These are phyloP conservation scores for Pythium apleroticum DNA, from an alignment of 352 stramenopile genomes.

Conservation along the genomic window DNA sequence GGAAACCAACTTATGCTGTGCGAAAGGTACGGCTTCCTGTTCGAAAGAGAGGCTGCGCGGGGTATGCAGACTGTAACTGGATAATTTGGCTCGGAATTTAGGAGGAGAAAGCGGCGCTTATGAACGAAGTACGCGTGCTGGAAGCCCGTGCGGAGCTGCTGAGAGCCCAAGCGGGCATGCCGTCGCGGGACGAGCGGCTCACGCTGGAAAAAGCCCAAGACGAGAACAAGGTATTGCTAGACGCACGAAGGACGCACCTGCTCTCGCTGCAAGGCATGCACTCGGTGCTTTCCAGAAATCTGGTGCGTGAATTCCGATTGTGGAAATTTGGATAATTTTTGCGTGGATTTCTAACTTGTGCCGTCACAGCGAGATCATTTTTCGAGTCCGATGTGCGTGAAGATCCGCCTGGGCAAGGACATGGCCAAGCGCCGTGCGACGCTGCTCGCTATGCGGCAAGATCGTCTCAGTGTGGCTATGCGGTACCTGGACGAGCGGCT, in stretches of 20 bases:
- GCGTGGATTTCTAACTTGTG: no score
- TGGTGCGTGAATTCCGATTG: constrained; percentile 13
- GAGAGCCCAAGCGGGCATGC: constrained; percentile 9
- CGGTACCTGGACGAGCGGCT: constrained; percentile 12
- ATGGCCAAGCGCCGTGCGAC: neutral
- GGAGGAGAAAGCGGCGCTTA: constrained; percentile 19
- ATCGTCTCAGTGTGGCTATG: neutral
- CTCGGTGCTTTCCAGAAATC: constrained; percentile 6
- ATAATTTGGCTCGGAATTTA: neutral
- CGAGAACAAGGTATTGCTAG: neutral
- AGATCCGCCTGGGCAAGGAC: constrained; percentile 14
- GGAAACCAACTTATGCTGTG: constrained; percentile 12
- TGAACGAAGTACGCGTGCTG: constrained; percentile 10
- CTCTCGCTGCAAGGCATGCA: constrained; percentile 1
- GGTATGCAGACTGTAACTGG: no score
- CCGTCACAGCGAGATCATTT: constrained; percentile 3
- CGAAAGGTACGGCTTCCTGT: constrained; percentile 13
- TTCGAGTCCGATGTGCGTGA: constrained; percentile 2
- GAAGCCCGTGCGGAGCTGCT: constrained; percentile 6
- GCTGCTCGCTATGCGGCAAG: constrained; percentile 1
- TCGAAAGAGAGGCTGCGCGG: no score
- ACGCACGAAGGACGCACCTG: neutral
- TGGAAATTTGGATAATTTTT: no score
- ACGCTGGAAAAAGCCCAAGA: constrained; percentile 2
- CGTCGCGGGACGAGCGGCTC: neutral